phyloP scores from a whole-genome alignment of 768 basidiomycete species.

The Tylopilus balloui region DNA sequence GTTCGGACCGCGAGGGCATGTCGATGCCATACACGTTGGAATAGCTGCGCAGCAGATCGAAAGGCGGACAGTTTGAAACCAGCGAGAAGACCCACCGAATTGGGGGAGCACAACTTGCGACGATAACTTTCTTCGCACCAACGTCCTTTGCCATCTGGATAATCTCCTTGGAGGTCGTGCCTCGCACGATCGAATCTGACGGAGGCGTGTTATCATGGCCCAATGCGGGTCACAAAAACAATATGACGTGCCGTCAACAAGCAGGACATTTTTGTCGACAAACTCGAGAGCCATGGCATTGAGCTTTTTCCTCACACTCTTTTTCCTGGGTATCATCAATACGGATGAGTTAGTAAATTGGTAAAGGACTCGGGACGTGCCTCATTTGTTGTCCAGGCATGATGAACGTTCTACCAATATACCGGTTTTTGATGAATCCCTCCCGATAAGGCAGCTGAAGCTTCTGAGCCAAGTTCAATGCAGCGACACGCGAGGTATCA shows the following conservation, averaged over 20 bases:
- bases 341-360: not conserved
- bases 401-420: slow-evolving; percentile 97
- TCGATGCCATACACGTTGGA: slow-evolving; percentile 99
- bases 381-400: slow-evolving; percentile 99
- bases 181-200: slow-evolving; percentile 94
- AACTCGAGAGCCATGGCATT: slow-evolving; percentile 99
- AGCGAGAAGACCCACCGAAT: slow-evolving; percentile 57
- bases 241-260: slow-evolving; percentile 78
- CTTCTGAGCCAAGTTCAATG: slow-evolving; percentile 90
- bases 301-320: slow-evolving; percentile 91
- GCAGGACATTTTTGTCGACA: slow-evolving; percentile 81
- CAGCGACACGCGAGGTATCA: slow-evolving; percentile 95
- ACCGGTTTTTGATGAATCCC: slow-evolving; percentile 98
- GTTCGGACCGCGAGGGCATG: slow-evolving; percentile 94
- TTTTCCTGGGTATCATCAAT: slow-evolving; percentile 49
- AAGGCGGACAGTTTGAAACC: not conserved
- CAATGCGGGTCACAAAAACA: not conserved
- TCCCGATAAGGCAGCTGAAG: slow-evolving; percentile 90
- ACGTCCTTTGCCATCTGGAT: slow-evolving; percentile 99
- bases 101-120: slow-evolving; percentile 95
- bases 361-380: slow-evolving; percentile 32
- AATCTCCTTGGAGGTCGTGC: slow-evolving; percentile 98
- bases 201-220: not conserved
- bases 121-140: slow-evolving; percentile 91
- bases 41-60: slow-evolving; percentile 41